Percentiles rank a stretch among this genome's conserved stretches.
Conservation (phyloP, 805 yeast species). For the Ogataea henricii region DNA sequence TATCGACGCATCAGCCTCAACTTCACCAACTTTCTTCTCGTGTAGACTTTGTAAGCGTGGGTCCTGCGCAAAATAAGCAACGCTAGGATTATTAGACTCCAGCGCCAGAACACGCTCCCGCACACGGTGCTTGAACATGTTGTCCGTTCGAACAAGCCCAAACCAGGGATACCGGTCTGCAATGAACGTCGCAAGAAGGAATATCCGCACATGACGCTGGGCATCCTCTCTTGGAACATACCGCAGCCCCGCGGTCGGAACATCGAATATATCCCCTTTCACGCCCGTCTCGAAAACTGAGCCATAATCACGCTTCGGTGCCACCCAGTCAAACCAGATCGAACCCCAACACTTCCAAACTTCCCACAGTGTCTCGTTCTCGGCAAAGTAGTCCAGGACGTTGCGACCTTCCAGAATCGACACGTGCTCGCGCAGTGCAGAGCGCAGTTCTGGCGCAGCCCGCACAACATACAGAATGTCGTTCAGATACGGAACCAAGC, state of each 20-base stretch:
- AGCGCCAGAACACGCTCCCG: slow-evolving; percentile 1
- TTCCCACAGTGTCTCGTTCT: slow-evolving; percentile 67
- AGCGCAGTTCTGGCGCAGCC: slow-evolving; percentile 25
- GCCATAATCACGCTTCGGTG: slow-evolving; percentile 53
- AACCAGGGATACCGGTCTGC: slow-evolving; percentile 52
- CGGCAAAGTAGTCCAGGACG: slow-evolving; percentile 51
- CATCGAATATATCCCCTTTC: slow-evolving; percentile 58
- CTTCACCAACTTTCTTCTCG: slow-evolving; percentile 20
- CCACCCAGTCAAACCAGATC: slow-evolving; percentile 69
- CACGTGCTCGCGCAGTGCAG: slow-evolving; percentile 14
- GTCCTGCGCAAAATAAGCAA: slow-evolving; percentile 30
- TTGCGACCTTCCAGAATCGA: slow-evolving; percentile 24
- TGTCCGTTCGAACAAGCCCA: slow-evolving; percentile 52
- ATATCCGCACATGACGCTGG: slow-evolving; percentile 52
- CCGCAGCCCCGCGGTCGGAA: slow-evolving; percentile 63
- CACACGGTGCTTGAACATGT: slow-evolving; percentile 43
- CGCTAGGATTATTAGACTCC: slow-evolving; percentile 24
- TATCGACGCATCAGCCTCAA: slow-evolving; percentile 3
- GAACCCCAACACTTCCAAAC: slow-evolving; percentile 88
- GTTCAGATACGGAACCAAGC: slow-evolving; percentile 63
- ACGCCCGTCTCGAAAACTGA: slow-evolving; percentile 57
- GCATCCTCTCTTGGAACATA: slow-evolving; percentile 48
- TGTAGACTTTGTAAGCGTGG: slow-evolving; percentile 25
- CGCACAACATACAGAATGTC: slow-evolving; percentile 46
- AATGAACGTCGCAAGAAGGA: slow-evolving; percentile 51